Conservation (phyloP, 768 basidiomycete genomes). For the Rhodosporidiobolus sp. region DNA sequence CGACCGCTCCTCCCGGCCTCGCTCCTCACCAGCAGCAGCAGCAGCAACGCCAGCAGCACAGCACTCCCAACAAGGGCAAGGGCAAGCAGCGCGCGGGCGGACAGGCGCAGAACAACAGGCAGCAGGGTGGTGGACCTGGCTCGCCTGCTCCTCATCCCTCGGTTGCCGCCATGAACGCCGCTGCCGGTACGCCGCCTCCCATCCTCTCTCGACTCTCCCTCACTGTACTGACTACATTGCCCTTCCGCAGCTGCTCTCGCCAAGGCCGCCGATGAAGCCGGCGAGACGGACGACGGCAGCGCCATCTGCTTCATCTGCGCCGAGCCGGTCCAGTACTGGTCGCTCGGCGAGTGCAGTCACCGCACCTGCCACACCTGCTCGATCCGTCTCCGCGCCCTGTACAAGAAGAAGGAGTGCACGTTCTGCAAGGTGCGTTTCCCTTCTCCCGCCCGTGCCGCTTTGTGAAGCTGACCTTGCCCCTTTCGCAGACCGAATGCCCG, state of each 20-base stretch:
- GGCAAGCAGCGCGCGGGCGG: neutral
- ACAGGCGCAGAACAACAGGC: neutral
- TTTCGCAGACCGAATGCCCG: slow-evolving; percentile 40
- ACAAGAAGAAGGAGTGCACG: slow-evolving; percentile 89
- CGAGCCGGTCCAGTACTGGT: slow-evolving; percentile 84
- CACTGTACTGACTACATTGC: neutral
- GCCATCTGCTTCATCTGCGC: slow-evolving; percentile 84
- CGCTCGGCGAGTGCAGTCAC: slow-evolving; percentile 86
- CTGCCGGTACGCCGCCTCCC: neutral
- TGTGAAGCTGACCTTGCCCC: slow-evolving; percentile 10
- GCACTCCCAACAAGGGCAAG: neutral
- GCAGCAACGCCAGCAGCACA: neutral
- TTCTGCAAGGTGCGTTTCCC: slow-evolving; percentile 77
- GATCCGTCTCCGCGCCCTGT: slow-evolving; percentile 78
- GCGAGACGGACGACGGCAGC: slow-evolving; percentile 33
- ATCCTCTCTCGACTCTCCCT: neutral
- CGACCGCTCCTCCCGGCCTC: neutral
- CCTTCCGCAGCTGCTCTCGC: slow-evolving; percentile 8
- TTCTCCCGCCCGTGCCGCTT: neutral
- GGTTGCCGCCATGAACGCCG: neutral
- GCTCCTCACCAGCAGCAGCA: neutral
- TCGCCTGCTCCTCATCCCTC: neutral
- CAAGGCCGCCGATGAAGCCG: slow-evolving; percentile 20
- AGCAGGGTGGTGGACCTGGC: neutral
- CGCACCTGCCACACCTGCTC: slow-evolving; percentile 93